Base-by-base conservation (phyloP, 2,329 filamentous ascomycete genomes). In the Macrophomina phaseolina region DNA sequence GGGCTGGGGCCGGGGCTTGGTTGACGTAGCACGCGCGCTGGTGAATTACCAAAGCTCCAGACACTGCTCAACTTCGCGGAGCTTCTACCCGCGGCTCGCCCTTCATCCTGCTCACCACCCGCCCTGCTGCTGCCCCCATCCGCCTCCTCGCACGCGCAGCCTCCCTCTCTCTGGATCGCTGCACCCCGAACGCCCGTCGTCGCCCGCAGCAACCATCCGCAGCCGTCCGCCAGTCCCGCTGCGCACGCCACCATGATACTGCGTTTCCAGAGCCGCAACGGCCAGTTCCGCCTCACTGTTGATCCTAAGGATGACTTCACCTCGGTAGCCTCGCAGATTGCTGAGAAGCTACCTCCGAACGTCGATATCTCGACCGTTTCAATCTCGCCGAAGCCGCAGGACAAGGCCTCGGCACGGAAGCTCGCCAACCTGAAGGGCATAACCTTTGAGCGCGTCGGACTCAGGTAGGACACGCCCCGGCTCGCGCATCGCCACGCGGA, bases 201-300 rank as follows among this genome's bases (percentile, higher is more conserved):
- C 49, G 28, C 40, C 30, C 28, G 38, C 38, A 34, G 36, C 38
- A 66, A 56, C 40, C 58, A 32, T 53, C 67, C 52, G 36, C 52
- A 51, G 32, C 51, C 66, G 28, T 40, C 65, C 66, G 28, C 45
- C 64, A 38, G 48, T 23, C 28, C 38, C 63, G 42, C 52, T 36
- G 42, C 61, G 38, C 52, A 23, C 62, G 53, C 46, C 48, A 53
- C 45, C 45, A 97, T 97, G 89, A 85, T 97, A 75, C 84, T 97
- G 66, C 89, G 94, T 79, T 91, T 97, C 72, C 90, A 94, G 74
- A 93, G 93, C 77, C 93, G 92, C 70, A 93, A 97, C 82, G 95
- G 95, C 82, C 95, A 95, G 85, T 90, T 94, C 80, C 91, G 95
- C 72, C 84, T 98, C 74, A 91, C 85, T 62, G 87, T 96, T 71